Evolutionary conservation across 441 rosid genomes (phyloP).

Genomic region (Melastoma candidum): DNA sequence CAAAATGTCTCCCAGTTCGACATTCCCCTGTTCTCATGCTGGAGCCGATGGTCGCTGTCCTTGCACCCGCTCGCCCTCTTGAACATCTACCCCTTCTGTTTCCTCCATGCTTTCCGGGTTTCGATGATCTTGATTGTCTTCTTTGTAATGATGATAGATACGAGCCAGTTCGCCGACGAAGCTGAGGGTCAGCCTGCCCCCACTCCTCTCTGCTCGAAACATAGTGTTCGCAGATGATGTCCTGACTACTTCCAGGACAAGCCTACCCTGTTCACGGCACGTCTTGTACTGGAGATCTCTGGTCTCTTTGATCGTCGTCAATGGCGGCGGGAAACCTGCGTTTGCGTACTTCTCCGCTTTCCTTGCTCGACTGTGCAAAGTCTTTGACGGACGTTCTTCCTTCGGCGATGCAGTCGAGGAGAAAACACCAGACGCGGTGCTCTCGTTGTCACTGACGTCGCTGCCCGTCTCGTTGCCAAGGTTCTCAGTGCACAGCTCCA

Average conservation of each 20-base stretch:
- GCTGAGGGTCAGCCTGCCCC: constrained; percentile 35
- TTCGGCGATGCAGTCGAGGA: not conserved
- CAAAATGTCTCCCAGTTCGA: too few relatives aligned
- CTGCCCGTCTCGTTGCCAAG: constrained; percentile 16
- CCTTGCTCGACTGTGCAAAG: constrained; percentile 1
- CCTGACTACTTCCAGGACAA: constrained; percentile 39
- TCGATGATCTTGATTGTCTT: too few relatives aligned
- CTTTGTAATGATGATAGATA: too few relatives aligned
- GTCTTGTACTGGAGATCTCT: constrained; percentile 30
- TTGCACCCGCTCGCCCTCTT: too few relatives aligned
- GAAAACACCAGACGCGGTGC: constrained; percentile 18
- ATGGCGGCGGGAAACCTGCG: constrained; percentile 51
- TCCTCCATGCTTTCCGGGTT: too few relatives aligned
- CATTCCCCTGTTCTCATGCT: too few relatives aligned
- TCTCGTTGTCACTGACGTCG: constrained; percentile 21
- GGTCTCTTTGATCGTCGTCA: constrained; percentile 34
- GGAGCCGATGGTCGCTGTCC: too few relatives aligned
- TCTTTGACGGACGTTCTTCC: constrained; percentile 7
- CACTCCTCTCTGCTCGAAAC: constrained; percentile 42
- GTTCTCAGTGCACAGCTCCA: constrained; percentile 19
- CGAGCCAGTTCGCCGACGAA: too few relatives aligned
- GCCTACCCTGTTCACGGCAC: constrained; percentile 46
- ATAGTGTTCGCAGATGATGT: constrained; percentile 14
- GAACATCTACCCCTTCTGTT: too few relatives aligned
- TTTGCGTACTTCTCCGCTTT: constrained; percentile 7